Evolutionary conservation across 2,329 filamentous ascomycete species (phyloP).

Genomic region (Cercospora zeae-maydis): DNA sequence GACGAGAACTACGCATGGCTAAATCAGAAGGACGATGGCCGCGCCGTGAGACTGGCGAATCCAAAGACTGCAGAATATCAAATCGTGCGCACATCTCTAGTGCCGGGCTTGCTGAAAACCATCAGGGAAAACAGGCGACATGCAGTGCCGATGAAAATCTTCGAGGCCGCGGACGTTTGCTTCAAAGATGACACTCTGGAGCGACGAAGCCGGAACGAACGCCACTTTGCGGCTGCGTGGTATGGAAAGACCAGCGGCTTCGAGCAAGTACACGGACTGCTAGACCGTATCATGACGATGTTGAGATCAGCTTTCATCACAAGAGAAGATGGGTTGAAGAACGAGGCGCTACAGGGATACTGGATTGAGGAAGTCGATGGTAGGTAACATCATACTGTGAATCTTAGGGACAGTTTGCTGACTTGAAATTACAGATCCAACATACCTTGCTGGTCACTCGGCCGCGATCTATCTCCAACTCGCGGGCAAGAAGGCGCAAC

Average conservation of each 20-base stretch:
- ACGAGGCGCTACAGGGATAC: constrained; percentile 58
- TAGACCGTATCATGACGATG: constrained; percentile 92
- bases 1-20: constrained; percentile 98
- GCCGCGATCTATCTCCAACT: constrained; percentile 78
- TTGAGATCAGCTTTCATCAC: constrained; percentile 77
- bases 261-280: constrained; percentile 87
- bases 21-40: constrained; percentile 81
- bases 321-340: constrained; percentile 64
- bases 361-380: constrained; percentile 91
- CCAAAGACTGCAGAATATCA: constrained; percentile 93
- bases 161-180: constrained; percentile 85
- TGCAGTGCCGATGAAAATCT: constrained; percentile 83
- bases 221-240: constrained; percentile 93
- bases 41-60: constrained; percentile 80
- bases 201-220: constrained; percentile 84
- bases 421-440: constrained; percentile 57
- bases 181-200: constrained; percentile 82
- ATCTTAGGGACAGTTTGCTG: constrained; percentile 8
- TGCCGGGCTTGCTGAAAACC: constrained; percentile 88
- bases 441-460: constrained; percentile 86
- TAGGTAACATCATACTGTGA: constrained; percentile 38
- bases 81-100: constrained; percentile 79
- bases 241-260: constrained; percentile 94
- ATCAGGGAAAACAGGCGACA: constrained; percentile 91
- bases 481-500: constrained; percentile 62